These are phyloP conservation scores for Pyricularia pennisetigena DNA, from an alignment of 2,329 filamentous ascomycete species.

Conservation along the genomic window DNA sequence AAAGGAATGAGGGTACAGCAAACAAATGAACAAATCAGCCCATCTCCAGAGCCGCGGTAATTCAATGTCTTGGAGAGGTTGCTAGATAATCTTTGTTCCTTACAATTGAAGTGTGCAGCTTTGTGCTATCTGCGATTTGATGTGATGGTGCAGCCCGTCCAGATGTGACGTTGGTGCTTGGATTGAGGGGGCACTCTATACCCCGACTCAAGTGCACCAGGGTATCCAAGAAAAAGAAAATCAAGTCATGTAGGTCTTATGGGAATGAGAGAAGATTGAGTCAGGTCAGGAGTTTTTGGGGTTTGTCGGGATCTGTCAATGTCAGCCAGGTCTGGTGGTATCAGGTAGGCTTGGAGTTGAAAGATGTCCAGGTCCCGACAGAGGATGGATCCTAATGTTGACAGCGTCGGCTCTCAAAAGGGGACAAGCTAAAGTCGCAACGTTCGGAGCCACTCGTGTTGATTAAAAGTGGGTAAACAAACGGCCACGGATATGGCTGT, in stretches of 20 bases:
- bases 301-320: neutral
- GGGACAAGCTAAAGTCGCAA: neutral
- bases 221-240: neutral
- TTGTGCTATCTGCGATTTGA: neutral
- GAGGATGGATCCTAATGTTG: neutral
- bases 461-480: neutral
- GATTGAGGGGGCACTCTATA: neutral
- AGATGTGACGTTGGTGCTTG: neutral
- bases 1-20: neutral
- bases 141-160: neutral
- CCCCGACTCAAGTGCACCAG: neutral
- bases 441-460: neutral
- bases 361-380: neutral
- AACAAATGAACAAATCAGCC: neutral
- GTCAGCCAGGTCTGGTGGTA: neutral
- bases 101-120: neutral
- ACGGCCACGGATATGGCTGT: neutral
- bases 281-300: neutral
- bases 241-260: neutral
- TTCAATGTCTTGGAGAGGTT: neutral
- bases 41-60: neutral
- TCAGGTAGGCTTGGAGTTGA: neutral
- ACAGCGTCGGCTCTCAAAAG: neutral
- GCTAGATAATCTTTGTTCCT: neutral
- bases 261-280: neutral